Base-by-base conservation (phyloP, 495 filamentous ascomycete genomes). In the Hypoxylon subgilvum region DNA sequence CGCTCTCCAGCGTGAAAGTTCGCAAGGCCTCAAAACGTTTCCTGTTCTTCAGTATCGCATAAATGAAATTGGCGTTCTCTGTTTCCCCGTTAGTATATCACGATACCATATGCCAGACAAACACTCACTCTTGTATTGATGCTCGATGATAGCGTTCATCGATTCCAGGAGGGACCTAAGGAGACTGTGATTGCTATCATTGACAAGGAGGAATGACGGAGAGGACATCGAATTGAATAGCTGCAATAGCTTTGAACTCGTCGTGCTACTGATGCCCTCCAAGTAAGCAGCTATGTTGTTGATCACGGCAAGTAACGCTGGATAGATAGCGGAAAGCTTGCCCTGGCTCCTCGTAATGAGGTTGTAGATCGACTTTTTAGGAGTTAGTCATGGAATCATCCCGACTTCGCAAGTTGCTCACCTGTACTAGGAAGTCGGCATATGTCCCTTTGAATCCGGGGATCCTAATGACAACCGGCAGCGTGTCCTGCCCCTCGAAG, bases 171-270 rank as follows among this genome's bases (percentile, higher is more conserved):
- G 73, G 0, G 92, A 92, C 14, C 84, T 81, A 19, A 99, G 77
- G 21, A 97, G 82, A 25, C 75, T 72, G 53, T 99, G 90, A 53
- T 99, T 99, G 10, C 82, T 90, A 54, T 99, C 95, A 65, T 97
- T 99, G 4, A 91, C 90, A 16, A 99, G 76, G n/a, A 99, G 76
- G 71, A 97, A 99, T 19, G 86, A 88, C 1, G 95, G 95, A 0
- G 94, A 88, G 5, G 94, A 96, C 91, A 97, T 96, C 1, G 89
- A 94, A 13, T 87, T 85, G 72, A 93, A 97, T 6, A 97, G 78
- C 58, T 97, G 91, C 38, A 97, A 76, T 38, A 97, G 74, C 73
- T 91, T 97, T 17, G 86, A 84, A 65, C 89, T 88, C 8, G 91
- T 83, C 5, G 83, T 77, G n/a, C 83, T 14, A 23, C 87, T 88